phyloP scores from a whole-genome alignment of 345 rosid genomes.

The rapeseed (Brassica napus) region Da-Ae NC_063438.1:10068501-10069000 shows the following conservation, averaged over 20 bases:
- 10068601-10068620: slow-evolving; percentile 71
- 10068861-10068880: slow-evolving; percentile 4
- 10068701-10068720: slow-evolving; percentile 14
- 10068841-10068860: slow-evolving; percentile 48
- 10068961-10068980: slow-evolving; percentile 8
- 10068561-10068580: not conserved
- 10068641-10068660: slow-evolving; percentile 70
- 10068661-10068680: slow-evolving; percentile 76
- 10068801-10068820: slow-evolving; percentile 62
- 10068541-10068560: too few relatives aligned
- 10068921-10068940: not conserved
- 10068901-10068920: not conserved
- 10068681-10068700: slow-evolving; percentile 43
- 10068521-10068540: too few relatives aligned
- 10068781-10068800: slow-evolving; percentile 45
- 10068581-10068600: slow-evolving; percentile 62
- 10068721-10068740: not conserved
- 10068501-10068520: not conserved
- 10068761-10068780: slow-evolving; percentile 72
- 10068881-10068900: not conserved
- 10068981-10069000: slow-evolving; percentile 9
- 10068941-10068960: slow-evolving; percentile 22
- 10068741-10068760: slow-evolving; percentile 47
- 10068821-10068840: slow-evolving; percentile 60
- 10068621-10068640: slow-evolving; percentile 61